A percentile compares a stretch with the other conserved stretches of the same genome.
Conservation (phyloP, 1,284 basidiomycete species). For the Kwoniella shivajii region DNA sequence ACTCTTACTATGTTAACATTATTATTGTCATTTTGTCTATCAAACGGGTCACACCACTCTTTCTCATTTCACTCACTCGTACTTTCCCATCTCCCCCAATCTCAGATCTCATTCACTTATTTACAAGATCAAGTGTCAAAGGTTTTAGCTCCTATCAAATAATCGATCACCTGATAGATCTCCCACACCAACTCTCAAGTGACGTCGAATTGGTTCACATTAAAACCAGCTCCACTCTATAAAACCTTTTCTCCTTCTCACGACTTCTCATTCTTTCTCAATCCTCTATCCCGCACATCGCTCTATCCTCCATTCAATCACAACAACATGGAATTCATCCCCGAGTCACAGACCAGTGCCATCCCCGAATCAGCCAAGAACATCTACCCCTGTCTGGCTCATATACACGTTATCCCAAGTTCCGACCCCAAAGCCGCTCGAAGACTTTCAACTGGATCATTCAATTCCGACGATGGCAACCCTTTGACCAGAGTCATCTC, state of each 20-base stretch:
- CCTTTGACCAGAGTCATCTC: constrained; percentile 40
- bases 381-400: constrained; percentile 45
- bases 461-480: constrained; percentile 23
- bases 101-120: too few relatives aligned
- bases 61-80: too few relatives aligned
- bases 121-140: too few relatives aligned
- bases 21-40: too few relatives aligned
- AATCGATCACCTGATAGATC: background rate
- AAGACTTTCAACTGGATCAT: constrained; percentile 33
- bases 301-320: background rate
- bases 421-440: constrained; percentile 18
- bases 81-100: background rate
- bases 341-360: background rate
- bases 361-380: constrained; percentile 29
- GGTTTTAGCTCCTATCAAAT: background rate
- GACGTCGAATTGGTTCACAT: background rate
- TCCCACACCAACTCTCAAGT: background rate
- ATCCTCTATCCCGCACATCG: background rate
- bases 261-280: background rate
- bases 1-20: too few relatives aligned
- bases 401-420: constrained; percentile 32
- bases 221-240: constrained; percentile 3
- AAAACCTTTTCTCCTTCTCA: background rate
- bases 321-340: constrained; percentile 41
- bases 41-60: too few relatives aligned